phyloP scores from a whole-genome alignment of 106 monocot genomes.

The Triglochin maritima region DNA sequence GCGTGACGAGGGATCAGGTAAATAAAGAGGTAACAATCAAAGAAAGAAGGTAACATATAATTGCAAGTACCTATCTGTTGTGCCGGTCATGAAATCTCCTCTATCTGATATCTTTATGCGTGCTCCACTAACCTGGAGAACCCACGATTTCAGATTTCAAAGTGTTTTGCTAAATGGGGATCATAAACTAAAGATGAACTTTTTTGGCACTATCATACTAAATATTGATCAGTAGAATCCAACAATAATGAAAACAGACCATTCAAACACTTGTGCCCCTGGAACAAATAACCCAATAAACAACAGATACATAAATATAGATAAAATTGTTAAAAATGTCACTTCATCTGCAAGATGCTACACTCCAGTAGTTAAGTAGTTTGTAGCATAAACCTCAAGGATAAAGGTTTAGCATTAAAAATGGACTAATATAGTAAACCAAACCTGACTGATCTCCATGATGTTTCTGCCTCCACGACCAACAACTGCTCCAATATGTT shows the following conservation, averaged over 20 bases:
- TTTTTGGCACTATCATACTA: no score
- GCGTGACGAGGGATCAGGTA: no score
- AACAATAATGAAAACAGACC: no score
- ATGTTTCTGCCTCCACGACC: slow-evolving; percentile 93
- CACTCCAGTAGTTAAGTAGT: no score
- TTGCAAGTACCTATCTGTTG: slow-evolving; percentile 65
- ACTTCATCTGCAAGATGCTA: no score
- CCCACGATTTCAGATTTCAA: neutral
- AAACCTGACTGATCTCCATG: slow-evolving; percentile 91
- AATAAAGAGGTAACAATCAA: neutral
- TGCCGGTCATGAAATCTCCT: slow-evolving; percentile 91
- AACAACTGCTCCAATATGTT: slow-evolving; percentile 94
- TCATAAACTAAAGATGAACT: neutral
- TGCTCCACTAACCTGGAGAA: slow-evolving; percentile 74
- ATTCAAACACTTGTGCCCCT: no score
- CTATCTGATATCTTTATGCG: slow-evolving; percentile 93
- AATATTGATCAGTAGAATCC: no score
- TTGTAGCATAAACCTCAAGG: no score
- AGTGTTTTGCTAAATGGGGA: neutral
- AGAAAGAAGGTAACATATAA: no score
- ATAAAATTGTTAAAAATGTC: no score
- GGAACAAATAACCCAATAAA: no score
- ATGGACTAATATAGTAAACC: neutral
- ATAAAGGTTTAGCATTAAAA: neutral
- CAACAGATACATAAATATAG: no score